phyloP scores from a whole-genome alignment of 176 grass and related monocot genomes.

The Oryza glumipatula region DNA sequence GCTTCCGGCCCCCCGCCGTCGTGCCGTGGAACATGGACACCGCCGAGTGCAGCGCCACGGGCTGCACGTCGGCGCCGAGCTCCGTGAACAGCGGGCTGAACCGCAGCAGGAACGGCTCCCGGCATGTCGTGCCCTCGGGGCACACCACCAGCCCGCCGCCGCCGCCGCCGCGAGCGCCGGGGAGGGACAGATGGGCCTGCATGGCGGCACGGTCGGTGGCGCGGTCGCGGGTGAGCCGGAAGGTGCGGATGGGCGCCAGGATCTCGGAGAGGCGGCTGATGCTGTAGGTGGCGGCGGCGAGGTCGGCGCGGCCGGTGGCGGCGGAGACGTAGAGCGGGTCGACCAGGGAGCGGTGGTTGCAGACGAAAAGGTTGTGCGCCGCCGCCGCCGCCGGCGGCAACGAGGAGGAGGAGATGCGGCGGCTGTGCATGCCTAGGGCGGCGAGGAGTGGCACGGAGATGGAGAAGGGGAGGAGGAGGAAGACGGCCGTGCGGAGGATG shows the following conservation, averaged over 20 bases:
- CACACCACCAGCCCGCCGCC: slow-evolving; percentile 1
- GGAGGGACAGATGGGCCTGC: background rate
- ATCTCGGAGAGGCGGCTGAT: slow-evolving; percentile 11
- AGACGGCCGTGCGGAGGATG: slow-evolving; percentile 36
- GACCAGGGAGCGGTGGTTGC: background rate
- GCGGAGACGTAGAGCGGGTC: background rate
- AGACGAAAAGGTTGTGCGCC: background rate
- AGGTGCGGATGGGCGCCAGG: background rate
- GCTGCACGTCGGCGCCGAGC: slow-evolving; percentile 39
- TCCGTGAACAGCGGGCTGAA: slow-evolving; percentile 47
- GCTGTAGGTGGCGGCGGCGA: background rate
- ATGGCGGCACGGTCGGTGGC: background rate
- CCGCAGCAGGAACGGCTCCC: slow-evolving; percentile 40
- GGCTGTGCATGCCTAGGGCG: slow-evolving; percentile 57
- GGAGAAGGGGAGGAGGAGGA: slow-evolving; percentile 48
- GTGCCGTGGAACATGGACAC: slow-evolving; percentile 31
- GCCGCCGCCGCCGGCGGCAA: too few species aligned
- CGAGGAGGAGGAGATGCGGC: background rate
- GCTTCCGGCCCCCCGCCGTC: slow-evolving; percentile 31
- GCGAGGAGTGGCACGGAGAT: slow-evolving; percentile 59
- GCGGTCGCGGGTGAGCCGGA: slow-evolving; percentile 8
- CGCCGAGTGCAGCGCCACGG: slow-evolving; percentile 26
- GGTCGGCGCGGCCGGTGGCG: background rate
- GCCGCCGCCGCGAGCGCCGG: too few species aligned
- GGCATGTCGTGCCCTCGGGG: slow-evolving; percentile 48